These are phyloP conservation scores for Suillus weaverae DNA, from an alignment of 768 basidiomycete species.

Conservation along the genomic window DNA sequence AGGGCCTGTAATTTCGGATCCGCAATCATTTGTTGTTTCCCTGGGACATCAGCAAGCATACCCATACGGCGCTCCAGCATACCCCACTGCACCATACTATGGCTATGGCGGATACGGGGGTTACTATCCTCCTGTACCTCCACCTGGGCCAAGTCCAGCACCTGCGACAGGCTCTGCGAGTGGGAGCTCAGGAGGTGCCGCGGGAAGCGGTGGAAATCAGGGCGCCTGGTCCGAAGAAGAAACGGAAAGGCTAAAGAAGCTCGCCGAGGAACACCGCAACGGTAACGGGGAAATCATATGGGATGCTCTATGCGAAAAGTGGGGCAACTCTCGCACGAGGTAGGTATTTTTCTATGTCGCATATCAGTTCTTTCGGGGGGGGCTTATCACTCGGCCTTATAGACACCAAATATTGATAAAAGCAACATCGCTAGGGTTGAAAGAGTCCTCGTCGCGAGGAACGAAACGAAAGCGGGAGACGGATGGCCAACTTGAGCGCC, in stretches of 20 bases:
- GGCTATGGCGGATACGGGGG: slow-evolving; percentile 43
- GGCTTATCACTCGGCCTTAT: slow-evolving; percentile 1
- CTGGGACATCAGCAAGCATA: slow-evolving; percentile 55
- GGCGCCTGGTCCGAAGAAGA: slow-evolving; percentile 83
- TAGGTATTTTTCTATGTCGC: slow-evolving; percentile 29
- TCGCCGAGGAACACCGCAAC: slow-evolving; percentile 67
- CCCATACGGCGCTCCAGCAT: slow-evolving; percentile 38
- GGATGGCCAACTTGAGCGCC: slow-evolving; percentile 34
- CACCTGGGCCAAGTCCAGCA: slow-evolving; percentile 25
- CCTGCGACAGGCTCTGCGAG: slow-evolving; percentile 27
- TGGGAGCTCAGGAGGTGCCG: slow-evolving; percentile 16
- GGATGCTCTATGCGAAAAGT: slow-evolving; percentile 75
- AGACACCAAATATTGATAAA: slow-evolving; percentile 86
- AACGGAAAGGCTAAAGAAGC: slow-evolving; percentile 60
- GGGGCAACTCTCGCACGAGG: slow-evolving; percentile 76
- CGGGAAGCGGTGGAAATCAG: slow-evolving; percentile 48
- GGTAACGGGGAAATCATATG: slow-evolving; percentile 59
- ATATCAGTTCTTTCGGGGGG: background rate
- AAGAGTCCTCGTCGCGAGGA: slow-evolving; percentile 68
- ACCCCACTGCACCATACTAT: slow-evolving; percentile 67
- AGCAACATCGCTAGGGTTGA: slow-evolving; percentile 75
- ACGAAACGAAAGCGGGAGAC: slow-evolving; percentile 58
- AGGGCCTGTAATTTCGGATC: slow-evolving; percentile 62
- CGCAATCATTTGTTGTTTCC: slow-evolving; percentile 72
- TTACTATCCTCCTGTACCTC: slow-evolving; percentile 32